Evolutionary conservation across 1,284 basidiomycete species (phyloP).

Genomic region (Macrocystidia cucumis): DNA sequence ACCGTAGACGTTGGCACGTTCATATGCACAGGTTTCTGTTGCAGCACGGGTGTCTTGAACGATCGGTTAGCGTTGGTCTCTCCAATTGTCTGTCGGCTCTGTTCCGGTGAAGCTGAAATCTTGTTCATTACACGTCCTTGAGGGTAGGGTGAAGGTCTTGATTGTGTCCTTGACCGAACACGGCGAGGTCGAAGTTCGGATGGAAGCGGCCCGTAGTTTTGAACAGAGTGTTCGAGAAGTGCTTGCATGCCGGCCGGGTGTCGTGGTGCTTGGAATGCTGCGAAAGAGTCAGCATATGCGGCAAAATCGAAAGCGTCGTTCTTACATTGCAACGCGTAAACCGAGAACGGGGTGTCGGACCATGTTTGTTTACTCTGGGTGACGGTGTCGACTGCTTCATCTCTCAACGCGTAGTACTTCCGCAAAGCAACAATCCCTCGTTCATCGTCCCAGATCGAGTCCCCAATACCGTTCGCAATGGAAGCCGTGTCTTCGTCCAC

Average conservation of each 20-base stretch:
- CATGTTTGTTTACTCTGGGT: slow-evolving; percentile 58
- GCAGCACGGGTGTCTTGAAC: slow-evolving; percentile 17
- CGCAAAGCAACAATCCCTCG: slow-evolving; percentile 50
- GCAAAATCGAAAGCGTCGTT: slow-evolving; percentile 9
- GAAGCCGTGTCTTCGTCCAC: slow-evolving; percentile 50
- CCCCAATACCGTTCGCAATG: slow-evolving; percentile 28
- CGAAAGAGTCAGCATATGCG: slow-evolving; percentile 7
- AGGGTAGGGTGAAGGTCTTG: slow-evolving; percentile 68
- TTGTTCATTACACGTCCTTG: slow-evolving; percentile 34
- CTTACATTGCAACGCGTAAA: slow-evolving; percentile 68
- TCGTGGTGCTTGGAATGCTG: slow-evolving; percentile 66
- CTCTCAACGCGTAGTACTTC: slow-evolving; percentile 59
- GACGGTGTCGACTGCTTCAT: slow-evolving; percentile 63
- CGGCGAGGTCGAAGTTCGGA: slow-evolving; percentile 56
- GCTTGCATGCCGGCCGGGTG: slow-evolving; percentile 63
- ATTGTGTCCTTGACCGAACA: slow-evolving; percentile 56
- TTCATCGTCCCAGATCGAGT: slow-evolving; percentile 51
- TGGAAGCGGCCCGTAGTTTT: slow-evolving; percentile 62
- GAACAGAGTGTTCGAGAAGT: slow-evolving; percentile 62
- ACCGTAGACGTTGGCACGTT: slow-evolving; percentile 29
- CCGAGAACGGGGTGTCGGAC: slow-evolving; percentile 66
- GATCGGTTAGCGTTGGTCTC: slow-evolving; percentile 12
- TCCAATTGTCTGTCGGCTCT: slow-evolving; percentile 14
- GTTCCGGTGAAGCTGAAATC: slow-evolving; percentile 34
- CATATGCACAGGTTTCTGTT: slow-evolving; percentile 28